Percentiles rank a stretch among this genome's conserved stretches.
phyloP scores from a whole-genome alignment of 129 eudicot genomes.

The Artemisia argyi region DNA sequence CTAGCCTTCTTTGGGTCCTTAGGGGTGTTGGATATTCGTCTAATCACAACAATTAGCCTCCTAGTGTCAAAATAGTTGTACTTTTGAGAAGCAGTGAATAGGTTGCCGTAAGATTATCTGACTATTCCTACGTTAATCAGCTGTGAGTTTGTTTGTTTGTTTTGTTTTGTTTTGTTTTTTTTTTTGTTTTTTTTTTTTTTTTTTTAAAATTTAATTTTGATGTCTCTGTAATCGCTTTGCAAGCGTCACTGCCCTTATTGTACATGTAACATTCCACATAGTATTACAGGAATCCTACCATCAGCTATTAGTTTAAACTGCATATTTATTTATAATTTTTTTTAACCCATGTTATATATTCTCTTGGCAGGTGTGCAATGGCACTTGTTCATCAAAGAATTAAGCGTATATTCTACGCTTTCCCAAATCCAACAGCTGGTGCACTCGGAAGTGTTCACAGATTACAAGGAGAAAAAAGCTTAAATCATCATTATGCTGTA shows the following conservation, averaged over 20 bases:
- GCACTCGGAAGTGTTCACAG: conserved; percentile 93
- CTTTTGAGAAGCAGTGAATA: background rate
- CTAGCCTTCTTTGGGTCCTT: too few species aligned
- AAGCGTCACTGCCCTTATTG: background rate
- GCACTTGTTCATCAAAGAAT: conserved; percentile 95
- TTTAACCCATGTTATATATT: background rate
- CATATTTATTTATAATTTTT: too few species aligned
- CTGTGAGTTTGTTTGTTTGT: background rate
- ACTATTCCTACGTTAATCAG: background rate
- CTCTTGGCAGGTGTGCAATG: conserved; percentile 83
- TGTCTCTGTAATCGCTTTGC: background rate
- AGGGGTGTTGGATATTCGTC: too few species aligned
- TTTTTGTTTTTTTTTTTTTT: too few species aligned
- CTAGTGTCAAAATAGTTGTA: too few species aligned
- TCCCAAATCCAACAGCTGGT: conserved; percentile 72
- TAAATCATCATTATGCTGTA: conserved; percentile 95
- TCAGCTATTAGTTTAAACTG: background rate
- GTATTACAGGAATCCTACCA: background rate
- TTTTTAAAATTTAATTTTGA: background rate
- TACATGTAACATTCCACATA: conserved; percentile 4
- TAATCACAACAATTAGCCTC: too few species aligned
- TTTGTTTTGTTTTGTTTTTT: too few species aligned
- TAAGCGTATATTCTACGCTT: conserved; percentile 81
- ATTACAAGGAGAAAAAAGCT: conserved; percentile 93
- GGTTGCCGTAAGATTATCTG: background rate